Conservation (phyloP, 768 basidiomycete species). For the Phylloporus scabripes region DNA sequence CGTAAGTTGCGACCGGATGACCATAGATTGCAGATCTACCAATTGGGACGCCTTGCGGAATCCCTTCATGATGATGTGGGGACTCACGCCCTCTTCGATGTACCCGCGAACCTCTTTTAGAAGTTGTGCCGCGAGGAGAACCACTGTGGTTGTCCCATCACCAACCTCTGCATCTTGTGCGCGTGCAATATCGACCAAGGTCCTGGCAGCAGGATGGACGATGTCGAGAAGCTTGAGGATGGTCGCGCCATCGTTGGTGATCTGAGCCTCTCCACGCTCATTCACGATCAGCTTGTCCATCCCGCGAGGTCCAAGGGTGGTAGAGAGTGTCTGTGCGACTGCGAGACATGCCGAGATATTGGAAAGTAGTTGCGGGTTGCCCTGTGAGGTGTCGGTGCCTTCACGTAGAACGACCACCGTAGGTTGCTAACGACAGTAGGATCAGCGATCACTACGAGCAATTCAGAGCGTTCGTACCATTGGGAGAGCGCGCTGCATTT, state of each 20-base stretch:
- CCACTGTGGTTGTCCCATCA: constrained; percentile 96
- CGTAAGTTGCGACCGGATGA: constrained; percentile 7
- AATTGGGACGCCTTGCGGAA: constrained; percentile 83
- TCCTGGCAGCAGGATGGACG: constrained; percentile 95
- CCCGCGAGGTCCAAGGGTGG: constrained; percentile 94
- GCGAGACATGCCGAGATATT: constrained; percentile 97
- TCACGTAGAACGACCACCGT: constrained; percentile 94
- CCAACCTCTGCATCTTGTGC: constrained; percentile 99
- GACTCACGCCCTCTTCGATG: constrained; percentile 95
- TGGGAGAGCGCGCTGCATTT: constrained; percentile 81
- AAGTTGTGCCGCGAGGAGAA: constrained; percentile 89
- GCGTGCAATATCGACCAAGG: constrained; percentile 96
- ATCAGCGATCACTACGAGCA: constrained; percentile 10
- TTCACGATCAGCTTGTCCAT: constrained; percentile 99
- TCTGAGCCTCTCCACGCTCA: constrained; percentile 92
- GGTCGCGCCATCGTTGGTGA: constrained; percentile 99
- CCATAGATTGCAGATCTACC: constrained; percentile 41
- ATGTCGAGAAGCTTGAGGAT: constrained; percentile 97
- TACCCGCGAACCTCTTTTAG: constrained; percentile 87
- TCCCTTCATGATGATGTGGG: constrained; percentile 97
- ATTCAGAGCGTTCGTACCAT: constrained; percentile 46
- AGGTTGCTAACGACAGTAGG: constrained; percentile 65
- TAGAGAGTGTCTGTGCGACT: constrained; percentile 85
- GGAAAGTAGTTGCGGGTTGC: constrained; percentile 84
- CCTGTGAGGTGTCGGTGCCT: constrained; percentile 95